A percentile compares a stretch with the other conserved stretches of the same genome.
phyloP scores from a whole-genome alignment of 2,329 filamentous ascomycete species.

The Ascochyta pisi region DNA sequence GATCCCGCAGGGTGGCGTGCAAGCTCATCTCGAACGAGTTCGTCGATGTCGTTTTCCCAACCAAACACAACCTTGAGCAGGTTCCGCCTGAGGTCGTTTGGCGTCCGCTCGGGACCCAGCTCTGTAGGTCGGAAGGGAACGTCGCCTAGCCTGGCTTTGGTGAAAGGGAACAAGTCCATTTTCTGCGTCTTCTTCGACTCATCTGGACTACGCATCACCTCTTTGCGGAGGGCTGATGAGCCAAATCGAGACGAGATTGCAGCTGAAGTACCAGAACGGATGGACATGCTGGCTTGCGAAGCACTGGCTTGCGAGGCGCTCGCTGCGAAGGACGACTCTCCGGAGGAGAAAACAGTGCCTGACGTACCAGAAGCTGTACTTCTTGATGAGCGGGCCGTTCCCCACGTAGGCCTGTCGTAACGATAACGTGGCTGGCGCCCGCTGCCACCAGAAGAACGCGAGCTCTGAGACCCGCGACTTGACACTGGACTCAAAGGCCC shows the following conservation, averaged over 20 bases:
- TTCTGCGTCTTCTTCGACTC: constrained; percentile 64
- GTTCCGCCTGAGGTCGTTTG: constrained; percentile 81
- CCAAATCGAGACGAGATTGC: constrained; percentile 54
- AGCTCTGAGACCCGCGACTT: constrained; percentile 67
- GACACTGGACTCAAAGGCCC: constrained; percentile 73
- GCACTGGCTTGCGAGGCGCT: constrained; percentile 55
- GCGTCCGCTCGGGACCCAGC: constrained; percentile 53
- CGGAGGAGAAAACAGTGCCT: constrained; percentile 72
- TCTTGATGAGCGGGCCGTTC: constrained; percentile 37
- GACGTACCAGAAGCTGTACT: constrained; percentile 54
- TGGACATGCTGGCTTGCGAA: constrained; percentile 64
- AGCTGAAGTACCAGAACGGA: constrained; percentile 58
- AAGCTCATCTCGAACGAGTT: constrained; percentile 84
- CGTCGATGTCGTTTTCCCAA: constrained; percentile 85
- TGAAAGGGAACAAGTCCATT: constrained; percentile 85
- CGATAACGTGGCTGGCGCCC: constrained; percentile 54
- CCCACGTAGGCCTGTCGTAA: constrained; percentile 52
- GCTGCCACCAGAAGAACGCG: constrained; percentile 58
- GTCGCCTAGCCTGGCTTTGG: constrained; percentile 79
- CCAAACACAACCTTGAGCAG: constrained; percentile 96
- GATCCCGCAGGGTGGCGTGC: constrained; percentile 75
- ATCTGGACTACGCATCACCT: constrained; percentile 79
- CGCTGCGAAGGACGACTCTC: constrained; percentile 60
- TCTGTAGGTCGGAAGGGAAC: constrained; percentile 79
- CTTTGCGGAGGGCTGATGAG: constrained; percentile 78